Base-by-base conservation (phyloP, 441 rosid genomes). In the Pelargonium fulgidum region DNA sequence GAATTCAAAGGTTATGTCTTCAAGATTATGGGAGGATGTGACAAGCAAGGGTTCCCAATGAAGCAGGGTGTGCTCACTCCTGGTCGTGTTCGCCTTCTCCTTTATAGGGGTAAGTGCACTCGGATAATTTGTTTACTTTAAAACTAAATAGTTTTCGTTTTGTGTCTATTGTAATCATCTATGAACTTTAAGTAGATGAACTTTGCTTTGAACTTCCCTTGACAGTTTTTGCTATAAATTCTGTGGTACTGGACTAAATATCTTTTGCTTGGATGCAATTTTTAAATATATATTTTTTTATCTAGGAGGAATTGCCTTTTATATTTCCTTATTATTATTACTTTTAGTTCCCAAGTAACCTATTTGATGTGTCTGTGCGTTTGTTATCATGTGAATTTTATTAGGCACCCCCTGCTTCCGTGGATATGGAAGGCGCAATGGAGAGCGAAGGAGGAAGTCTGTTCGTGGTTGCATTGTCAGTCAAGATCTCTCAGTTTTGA, bases 391-490 rank as follows among this genome's bases (percentile, higher is more conserved):
- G 7, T 24, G 13, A 5, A 2, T 12, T 5, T 76, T 73, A 66
- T 54, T 74, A 84, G 87, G 86, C 16, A 81, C 85, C 61, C 83
- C 88, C 16, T 85, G 88, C 76, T 85, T 82, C 75, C 77, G 85
- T 70, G 86, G 86, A 24, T 75, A 79, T 24, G 88, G 88, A 70
- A 79, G 88, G 68, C 82, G 84, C 50, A 85, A 78, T 66, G 86
- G 86, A 11, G 88, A 85, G 74, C 77, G 86, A 41, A 82, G 86
- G 70, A 77, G 88, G 66, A 85, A 85, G 78, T 84, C 88, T 72
- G 88, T 84, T 19, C 85, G 86, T 64, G 88, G 88, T 63, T 85
- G 88, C 78, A 85, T 82, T 14, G 88, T 85, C 58, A 82, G 88
- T 69, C 86, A 61, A 0, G 88, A 85, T 29, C 81, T 85, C 17